Conservation (phyloP, 768 basidiomycete genomes). For the Mycena maculata region DNA sequence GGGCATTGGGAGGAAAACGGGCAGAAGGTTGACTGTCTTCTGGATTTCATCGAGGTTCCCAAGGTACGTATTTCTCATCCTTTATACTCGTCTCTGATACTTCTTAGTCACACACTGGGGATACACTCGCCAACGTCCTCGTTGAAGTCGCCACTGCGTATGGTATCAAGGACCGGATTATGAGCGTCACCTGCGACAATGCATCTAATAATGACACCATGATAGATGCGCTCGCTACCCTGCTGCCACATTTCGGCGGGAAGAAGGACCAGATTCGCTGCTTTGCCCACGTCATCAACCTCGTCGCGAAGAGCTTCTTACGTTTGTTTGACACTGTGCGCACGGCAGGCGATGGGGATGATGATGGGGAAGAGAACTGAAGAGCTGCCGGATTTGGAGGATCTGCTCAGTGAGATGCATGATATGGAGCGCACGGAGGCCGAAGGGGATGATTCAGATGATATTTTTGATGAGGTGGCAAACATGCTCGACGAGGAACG, state of each 20-base stretch:
- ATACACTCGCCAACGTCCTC: conserved; percentile 49
- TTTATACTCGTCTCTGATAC: neutral
- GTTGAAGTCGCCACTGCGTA: conserved; percentile 47
- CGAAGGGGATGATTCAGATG: conserved; percentile 33
- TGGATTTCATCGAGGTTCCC: conserved; percentile 43
- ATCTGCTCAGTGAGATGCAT: conserved; percentile 21
- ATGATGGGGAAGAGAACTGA: conserved; percentile 18
- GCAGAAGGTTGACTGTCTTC: conserved; percentile 4
- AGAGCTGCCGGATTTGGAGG: conserved; percentile 23
- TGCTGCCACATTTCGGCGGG: conserved; percentile 40
- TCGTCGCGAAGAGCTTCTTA: conserved; percentile 48
- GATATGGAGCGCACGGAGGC: conserved; percentile 27
- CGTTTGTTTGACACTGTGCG: conserved; percentile 45
- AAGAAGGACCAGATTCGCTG: conserved; percentile 43
- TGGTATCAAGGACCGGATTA: conserved; percentile 48
- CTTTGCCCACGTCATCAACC: conserved; percentile 53
- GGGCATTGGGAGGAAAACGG: conserved; percentile 39
- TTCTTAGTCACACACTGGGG: conserved; percentile 47
- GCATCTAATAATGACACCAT: too few relatives aligned
- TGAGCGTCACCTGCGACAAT: conserved; percentile 52
- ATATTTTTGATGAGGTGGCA: conserved; percentile 34
- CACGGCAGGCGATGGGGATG: conserved; percentile 18
- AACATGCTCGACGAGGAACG: conserved; percentile 26
- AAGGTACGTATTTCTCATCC: conserved; percentile 28
- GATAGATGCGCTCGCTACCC: conserved; percentile 40